Conservation (phyloP, 2,329 filamentous ascomycete genomes). For the Aspergillus tubingensis region DNA sequence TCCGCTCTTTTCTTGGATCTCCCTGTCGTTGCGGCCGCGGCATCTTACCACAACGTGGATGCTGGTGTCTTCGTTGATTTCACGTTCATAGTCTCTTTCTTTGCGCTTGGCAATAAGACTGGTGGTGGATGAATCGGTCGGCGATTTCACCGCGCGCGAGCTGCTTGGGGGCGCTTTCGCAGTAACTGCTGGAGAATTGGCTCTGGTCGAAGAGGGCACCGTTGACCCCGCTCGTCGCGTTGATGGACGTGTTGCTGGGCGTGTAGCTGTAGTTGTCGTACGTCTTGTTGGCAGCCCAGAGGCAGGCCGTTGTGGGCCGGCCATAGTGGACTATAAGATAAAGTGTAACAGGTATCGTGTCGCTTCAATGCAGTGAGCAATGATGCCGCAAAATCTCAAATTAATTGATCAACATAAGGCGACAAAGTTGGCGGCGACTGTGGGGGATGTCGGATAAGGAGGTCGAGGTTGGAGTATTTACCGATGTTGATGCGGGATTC, state of each 20-base stretch:
- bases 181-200: conserved; percentile 71
- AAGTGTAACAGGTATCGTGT: not conserved
- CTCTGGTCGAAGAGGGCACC: conserved; percentile 48
- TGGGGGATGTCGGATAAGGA: conserved; percentile 3
- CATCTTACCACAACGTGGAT: conserved; percentile 97
- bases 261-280: conserved; percentile 42
- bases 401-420: not conserved
- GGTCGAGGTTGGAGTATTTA: not conserved
- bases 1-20: conserved; percentile 90
- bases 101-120: conserved; percentile 75
- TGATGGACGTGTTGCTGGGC: conserved; percentile 52
- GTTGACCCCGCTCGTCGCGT: conserved; percentile 55
- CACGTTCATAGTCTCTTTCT: conserved; percentile 76
- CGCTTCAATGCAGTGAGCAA: not conserved
- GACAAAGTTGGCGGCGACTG: conserved; percentile 2
- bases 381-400: not conserved
- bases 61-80: conserved; percentile 79
- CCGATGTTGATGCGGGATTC: conserved; percentile 20
- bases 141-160: conserved; percentile 45
- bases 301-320: conserved; percentile 55
- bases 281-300: conserved; percentile 52
- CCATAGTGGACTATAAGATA: conserved; percentile 46
- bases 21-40: conserved; percentile 86
- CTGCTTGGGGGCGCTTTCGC: conserved; percentile 56
- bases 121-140: conserved; percentile 42